Evolutionary conservation across 1,284 basidiomycete genomes (phyloP), one percentile per base, ranked within the genome.

Genomic region (Rhodotorula sp.): DNA sequence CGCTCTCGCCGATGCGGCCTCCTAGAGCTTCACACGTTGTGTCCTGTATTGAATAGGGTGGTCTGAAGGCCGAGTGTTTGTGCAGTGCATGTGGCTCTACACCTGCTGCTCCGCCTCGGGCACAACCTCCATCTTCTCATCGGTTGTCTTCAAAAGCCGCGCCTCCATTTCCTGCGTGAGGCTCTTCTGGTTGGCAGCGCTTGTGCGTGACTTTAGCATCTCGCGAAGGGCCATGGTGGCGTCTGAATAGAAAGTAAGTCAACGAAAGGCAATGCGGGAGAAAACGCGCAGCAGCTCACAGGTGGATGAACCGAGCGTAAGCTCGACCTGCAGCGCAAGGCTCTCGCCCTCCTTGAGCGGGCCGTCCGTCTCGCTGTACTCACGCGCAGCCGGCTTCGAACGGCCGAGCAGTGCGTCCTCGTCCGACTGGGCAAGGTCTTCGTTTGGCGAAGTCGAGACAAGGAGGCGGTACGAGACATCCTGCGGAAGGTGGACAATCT

Each of bases 221-320:
- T 79, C 78, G 54, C 94, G 87, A 74, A 97, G 81, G 7, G 93
- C 93, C 94, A 97, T 97, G 7, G 94, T 97, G 3, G 94, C 94
- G 48, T 75, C 70, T 75, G 56, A 19, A 1, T 7, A 2, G 2
- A 16, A 19, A 17, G 23, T 23, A 34, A 16, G 19, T 10, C 23
- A 58, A 9, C 7, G 10, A 7, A 44, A 34, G 21, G 19, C 12
- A 48, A 23, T 19, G 42, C 1, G n/a, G 21, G 46, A 45, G 49
- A 46, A 19, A 27, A 13, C 19, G 7, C 3, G 25, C 12, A 5
- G 3, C 41, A 25, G 66, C 68, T 53, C 61, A 81, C 96, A 97
- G 4, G 92, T 90, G 4, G 91, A 90, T 7, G 92, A 92, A 34
- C 91, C 91, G 27, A 97, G 85, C 19, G 86, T 87, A 69, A 96